Conservation (phyloP, 1,139 yeast species). For the Candida gigantensis region DNA sequence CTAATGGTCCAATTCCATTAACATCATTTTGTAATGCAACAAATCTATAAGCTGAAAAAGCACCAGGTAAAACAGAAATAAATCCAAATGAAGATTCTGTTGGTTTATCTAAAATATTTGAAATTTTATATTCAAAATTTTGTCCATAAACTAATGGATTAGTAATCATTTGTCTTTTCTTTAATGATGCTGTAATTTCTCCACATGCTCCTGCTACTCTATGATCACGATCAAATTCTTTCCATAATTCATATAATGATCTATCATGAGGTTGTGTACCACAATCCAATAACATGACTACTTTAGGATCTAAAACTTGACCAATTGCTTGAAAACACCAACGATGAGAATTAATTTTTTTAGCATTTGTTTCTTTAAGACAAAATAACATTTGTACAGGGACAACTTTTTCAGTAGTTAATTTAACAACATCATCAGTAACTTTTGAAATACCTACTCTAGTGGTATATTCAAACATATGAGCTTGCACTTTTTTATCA, state of each 20-base stretch:
- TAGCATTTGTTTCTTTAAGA: slow-evolving; percentile 48
- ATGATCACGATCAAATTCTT: slow-evolving; percentile 49
- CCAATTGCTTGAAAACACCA: slow-evolving; percentile 55
- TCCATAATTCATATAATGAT: slow-evolving; percentile 50
- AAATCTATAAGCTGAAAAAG: slow-evolving; percentile 46
- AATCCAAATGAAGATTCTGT: slow-evolving; percentile 50
- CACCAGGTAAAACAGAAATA: slow-evolving; percentile 50
- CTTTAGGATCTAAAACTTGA: slow-evolving; percentile 44
- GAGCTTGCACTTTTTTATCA: slow-evolving; percentile 48
- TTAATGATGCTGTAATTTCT: slow-evolving; percentile 47
- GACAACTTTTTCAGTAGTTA: slow-evolving; percentile 50
- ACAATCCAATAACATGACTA: slow-evolving; percentile 47
- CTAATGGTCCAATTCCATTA: slow-evolving; percentile 48
- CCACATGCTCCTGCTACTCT: slow-evolving; percentile 55
- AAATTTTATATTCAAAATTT: slow-evolving; percentile 49
- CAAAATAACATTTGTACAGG: slow-evolving; percentile 51
- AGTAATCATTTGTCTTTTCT: slow-evolving; percentile 41
- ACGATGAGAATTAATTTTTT: slow-evolving; percentile 50
- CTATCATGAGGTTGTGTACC: slow-evolving; percentile 52
- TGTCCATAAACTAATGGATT: slow-evolving; percentile 51
- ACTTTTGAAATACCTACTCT: slow-evolving; percentile 50
- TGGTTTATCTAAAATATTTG: slow-evolving; percentile 49
- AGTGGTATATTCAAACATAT: slow-evolving; percentile 50
- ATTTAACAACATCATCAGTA: slow-evolving; percentile 44
- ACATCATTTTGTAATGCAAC: slow-evolving; percentile 45